phyloP scores from a whole-genome alignment of 2,329 filamentous ascomycete genomes.

The Fusarium tupiense region DNA sequence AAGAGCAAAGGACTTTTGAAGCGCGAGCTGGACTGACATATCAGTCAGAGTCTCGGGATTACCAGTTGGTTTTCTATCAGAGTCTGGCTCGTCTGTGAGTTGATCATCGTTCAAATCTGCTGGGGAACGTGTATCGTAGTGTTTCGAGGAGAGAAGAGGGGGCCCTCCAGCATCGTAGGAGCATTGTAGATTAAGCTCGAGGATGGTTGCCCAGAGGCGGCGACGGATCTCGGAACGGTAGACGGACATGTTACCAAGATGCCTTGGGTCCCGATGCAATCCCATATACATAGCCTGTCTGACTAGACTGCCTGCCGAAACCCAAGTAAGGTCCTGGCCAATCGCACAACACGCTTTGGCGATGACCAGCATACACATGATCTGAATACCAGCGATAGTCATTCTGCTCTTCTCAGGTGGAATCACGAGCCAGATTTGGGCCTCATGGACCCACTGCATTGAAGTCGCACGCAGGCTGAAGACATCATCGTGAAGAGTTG shows the following conservation, averaged over 20 bases:
- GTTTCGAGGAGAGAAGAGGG: conserved; percentile 56
- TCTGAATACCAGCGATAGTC: conserved; percentile 60
- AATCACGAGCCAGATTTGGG: conserved; percentile 59
- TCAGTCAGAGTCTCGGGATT: conserved; percentile 48
- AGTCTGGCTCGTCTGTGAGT: conserved; percentile 52
- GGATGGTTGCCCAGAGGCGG: conserved; percentile 64
- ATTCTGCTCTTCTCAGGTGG: conserved; percentile 60
- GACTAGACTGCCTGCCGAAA: conserved; percentile 60
- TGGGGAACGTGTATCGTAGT: conserved; percentile 62
- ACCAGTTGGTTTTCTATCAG: conserved; percentile 14
- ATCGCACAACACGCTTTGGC: conserved; percentile 60
- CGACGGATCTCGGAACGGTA: conserved; percentile 64
- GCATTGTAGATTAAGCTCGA: conserved; percentile 64
- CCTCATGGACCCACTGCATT: conserved; percentile 62
- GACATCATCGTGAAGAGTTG: conserved; percentile 57
- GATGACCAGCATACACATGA: conserved; percentile 61
- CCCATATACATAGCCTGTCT: conserved; percentile 67
- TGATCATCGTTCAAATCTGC: conserved; percentile 63
- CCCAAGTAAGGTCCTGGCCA: conserved; percentile 62
- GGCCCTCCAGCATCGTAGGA: conserved; percentile 62
- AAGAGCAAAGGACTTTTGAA: conserved; percentile 55
- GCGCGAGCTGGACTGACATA: conserved; percentile 60
- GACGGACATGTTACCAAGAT: conserved; percentile 58
- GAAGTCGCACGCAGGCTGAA: conserved; percentile 56
- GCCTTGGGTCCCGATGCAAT: conserved; percentile 64